These are phyloP conservation scores for Penicillium sp. DNA, from an alignment of 2,329 filamentous ascomycete genomes.

Conservation along the genomic window DNA sequence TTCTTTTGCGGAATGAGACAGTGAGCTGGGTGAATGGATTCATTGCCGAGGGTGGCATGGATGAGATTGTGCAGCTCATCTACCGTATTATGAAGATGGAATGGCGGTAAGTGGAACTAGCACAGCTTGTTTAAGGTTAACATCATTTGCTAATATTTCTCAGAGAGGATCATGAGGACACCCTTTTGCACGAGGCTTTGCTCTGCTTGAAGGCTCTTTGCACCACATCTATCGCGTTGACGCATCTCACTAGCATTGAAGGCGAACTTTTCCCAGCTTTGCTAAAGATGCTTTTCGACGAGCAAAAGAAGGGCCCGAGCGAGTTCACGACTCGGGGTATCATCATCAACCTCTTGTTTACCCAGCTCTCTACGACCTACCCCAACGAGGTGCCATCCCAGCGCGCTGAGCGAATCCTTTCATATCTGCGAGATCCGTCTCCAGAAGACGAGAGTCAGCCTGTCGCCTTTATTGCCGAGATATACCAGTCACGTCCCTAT, in stretches of 20 bases:
- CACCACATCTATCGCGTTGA: conserved; percentile 83
- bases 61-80: conserved; percentile 81
- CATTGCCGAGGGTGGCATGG: conserved; percentile 86
- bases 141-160: conserved; percentile 27
- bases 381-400: conserved; percentile 60
- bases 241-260: conserved; percentile 79
- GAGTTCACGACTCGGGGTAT: conserved; percentile 94
- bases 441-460: conserved; percentile 75
- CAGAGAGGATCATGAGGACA: conserved; percentile 94
- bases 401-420: conserved; percentile 72
- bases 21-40: conserved; percentile 95
- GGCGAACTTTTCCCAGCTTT: conserved; percentile 81
- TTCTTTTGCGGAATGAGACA: conserved; percentile 89
- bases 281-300: conserved; percentile 87
- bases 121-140: no score
- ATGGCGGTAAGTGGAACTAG: conserved; percentile 71
- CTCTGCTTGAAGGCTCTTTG: conserved; percentile 92
- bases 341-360: conserved; percentile 85
- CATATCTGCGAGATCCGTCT: conserved; percentile 77
- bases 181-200: conserved; percentile 85
- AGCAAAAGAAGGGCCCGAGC: conserved; percentile 96
- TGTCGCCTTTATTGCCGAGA: conserved; percentile 83
- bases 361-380: conserved; percentile 73
- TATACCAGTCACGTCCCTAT: conserved; percentile 84
- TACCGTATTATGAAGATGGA: conserved; percentile 94